Percentiles rank a stretch among this genome's conserved stretches.
Conservation (phyloP, 2,329 filamentous ascomycete genomes). For the Aspergillus udagawae region DNA sequence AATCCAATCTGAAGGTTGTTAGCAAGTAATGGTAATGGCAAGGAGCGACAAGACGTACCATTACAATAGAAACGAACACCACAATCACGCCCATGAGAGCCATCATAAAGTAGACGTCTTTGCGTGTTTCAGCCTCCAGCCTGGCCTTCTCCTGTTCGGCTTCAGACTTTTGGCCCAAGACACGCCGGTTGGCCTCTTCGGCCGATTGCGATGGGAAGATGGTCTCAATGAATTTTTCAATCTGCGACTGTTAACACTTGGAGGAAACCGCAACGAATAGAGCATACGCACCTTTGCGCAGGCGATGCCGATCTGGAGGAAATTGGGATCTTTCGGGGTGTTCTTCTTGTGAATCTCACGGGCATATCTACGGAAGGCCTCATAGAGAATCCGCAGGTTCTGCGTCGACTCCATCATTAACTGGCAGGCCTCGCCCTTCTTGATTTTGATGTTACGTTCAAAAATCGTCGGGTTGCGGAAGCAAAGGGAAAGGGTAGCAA, state of each 20-base stretch:
- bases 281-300: slow-evolving; percentile 68
- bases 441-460: slow-evolving; percentile 88
- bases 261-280: neutral
- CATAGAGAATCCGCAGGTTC: slow-evolving; percentile 75
- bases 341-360: slow-evolving; percentile 90
- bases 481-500: slow-evolving; percentile 85
- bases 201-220: slow-evolving; percentile 83
- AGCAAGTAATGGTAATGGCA: neutral
- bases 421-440: slow-evolving; percentile 86
- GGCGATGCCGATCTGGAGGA: slow-evolving; percentile 82
- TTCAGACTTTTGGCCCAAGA: slow-evolving; percentile 55
- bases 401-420: slow-evolving; percentile 92
- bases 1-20: slow-evolving; percentile 58
- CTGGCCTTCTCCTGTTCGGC: slow-evolving; percentile 49
- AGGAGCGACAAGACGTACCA: slow-evolving; percentile 59
- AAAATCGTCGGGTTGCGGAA: slow-evolving; percentile 91
- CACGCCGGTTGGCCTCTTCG: slow-evolving; percentile 47
- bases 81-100: slow-evolving; percentile 69
- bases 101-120: slow-evolving; percentile 61
- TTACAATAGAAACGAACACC: slow-evolving; percentile 64
- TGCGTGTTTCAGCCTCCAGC: slow-evolving; percentile 48
- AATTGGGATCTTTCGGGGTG: slow-evolving; percentile 87
- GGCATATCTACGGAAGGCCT: slow-evolving; percentile 73
- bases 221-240: slow-evolving; percentile 92
- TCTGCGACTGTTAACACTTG: slow-evolving; percentile 47